Percentiles rank a stretch among this genome's conserved stretches.
phyloP scores from a whole-genome alignment of 2,329 filamentous ascomycete genomes.

The Moelleriella libera region DNA sequence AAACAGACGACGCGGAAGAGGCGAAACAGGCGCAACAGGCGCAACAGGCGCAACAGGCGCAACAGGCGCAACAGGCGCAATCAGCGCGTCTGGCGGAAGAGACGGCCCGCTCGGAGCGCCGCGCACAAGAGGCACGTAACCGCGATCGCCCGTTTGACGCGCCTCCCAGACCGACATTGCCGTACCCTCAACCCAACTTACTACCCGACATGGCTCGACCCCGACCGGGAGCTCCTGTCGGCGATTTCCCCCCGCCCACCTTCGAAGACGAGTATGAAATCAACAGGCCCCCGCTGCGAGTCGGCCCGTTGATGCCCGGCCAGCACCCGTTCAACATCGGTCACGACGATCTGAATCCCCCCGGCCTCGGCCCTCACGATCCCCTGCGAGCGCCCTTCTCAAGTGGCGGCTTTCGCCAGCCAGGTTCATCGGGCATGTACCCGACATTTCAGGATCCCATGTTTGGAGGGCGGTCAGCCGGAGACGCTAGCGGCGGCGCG shows the following conservation, averaged over 20 bases:
- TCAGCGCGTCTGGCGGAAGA: conserved; percentile 1
- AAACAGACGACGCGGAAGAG: conserved; percentile 29
- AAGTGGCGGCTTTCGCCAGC: conserved; percentile 41
- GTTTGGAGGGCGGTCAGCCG: conserved; percentile 37
- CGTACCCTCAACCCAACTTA: conserved; percentile 53
- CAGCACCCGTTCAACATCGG: conserved; percentile 58
- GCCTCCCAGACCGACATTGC: conserved; percentile 45
- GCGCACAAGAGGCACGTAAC: conserved; percentile 23
- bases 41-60: too few species aligned
- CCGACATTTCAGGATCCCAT: conserved; percentile 88
- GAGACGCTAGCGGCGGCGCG: conserved; percentile 16
- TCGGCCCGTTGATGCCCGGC: conserved; percentile 18
- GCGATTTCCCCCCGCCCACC: conserved; percentile 70
- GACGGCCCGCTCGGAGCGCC: conserved; percentile 24
- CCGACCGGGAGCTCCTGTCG: conserved; percentile 50
- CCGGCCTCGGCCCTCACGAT: conserved; percentile 72
- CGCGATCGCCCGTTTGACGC: conserved; percentile 18
- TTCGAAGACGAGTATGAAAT: conserved; percentile 93
- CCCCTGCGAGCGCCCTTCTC: conserved; percentile 58
- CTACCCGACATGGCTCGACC: conserved; percentile 42
- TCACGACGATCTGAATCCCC: conserved; percentile 76
- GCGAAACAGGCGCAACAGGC: neutral
- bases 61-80: too few species aligned
- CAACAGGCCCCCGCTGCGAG: conserved; percentile 37
- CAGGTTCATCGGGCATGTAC: conserved; percentile 73